Base-by-base conservation (phyloP, 192 early-diverging fungal genomes). In the Rhizophlyctis rosea region DNA sequence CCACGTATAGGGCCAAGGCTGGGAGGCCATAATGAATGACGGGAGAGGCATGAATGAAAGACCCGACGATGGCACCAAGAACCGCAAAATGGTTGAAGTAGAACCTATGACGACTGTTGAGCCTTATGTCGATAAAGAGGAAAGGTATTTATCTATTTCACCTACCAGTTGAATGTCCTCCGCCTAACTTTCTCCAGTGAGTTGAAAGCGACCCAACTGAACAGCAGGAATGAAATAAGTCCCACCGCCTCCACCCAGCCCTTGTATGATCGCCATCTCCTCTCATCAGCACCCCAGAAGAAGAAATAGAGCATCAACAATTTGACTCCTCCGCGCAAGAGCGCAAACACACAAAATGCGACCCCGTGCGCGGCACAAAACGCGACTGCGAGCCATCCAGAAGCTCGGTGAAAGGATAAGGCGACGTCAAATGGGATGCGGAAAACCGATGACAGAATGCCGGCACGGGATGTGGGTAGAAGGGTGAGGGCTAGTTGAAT, bases 401-500 rank as follows among this genome's bases (percentile, higher is more conserved):
- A 50, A n/a, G 16, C 4, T 47, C 39, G 33, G 57, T 34, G 35
- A 18, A 47, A 13, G 35, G 7, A 14, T 13, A 47, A 47, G 39
- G 57, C 34, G 23, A 27, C n/a, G 39, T 34, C 27, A 36, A 47
- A 16, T 18, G 21, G 4, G 32, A 57, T 21, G 50, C 57, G 63
- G 28, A 47, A 25, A 27, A 39, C 16, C 13, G 63, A 32, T 16
- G 57, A 25, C 30, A 67, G 34, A 27, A 67, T 31, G 7, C 65
- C 50, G 5, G 32, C 39, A 11, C 65, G 55, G 28, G 57, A 48
- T 7, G 57, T 67, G 18, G 65, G 65, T 2, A 67, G 36, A 13
- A 67, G 47, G 0, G 65, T 59, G 34, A 67, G 33, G 36, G 65
- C 58, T 25, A 67, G 25, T 47, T 67, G 65, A 25, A 67, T 67